Base-by-base conservation (phyloP, 176 grass and related monocot genomes). In the Phragmites australis region DNA sequence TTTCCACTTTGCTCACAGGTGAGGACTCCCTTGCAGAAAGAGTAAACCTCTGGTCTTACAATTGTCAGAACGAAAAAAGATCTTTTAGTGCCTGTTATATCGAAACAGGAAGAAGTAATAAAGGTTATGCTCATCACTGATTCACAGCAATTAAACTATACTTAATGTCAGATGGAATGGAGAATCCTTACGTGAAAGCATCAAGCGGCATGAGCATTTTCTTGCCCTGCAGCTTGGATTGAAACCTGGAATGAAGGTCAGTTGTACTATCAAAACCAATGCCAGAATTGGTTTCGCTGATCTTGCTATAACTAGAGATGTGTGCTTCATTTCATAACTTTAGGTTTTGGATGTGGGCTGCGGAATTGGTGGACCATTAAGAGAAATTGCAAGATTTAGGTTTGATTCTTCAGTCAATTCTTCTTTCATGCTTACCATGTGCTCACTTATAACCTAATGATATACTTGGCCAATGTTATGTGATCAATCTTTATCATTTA, bases 1-100 rank as follows among this genome's bases (percentile, higher is more conserved):
- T 32, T 99, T 99, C 87, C 96, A 99, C 82, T 99, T 99, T 88
- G 96, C 93, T 88, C 90, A 89, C 84, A 99, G 93, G 96, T 99
- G 63, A 76, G 26, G 46, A 72, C 27, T 61, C 48, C 64, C 45
- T 81, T 69, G 19, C n/a, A 9, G 23, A 31, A 22, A 45, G 6
- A 63, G 21, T 34, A 62, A 56, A 58, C 55, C 42, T 15, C 5
- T 65, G 13, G 10, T 72, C 40, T 77, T 59, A 43, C 10, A 47
- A 65, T 77, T 67, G 17, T 13, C 42, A 60, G 26, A 31, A 15
- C 21, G 21, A 68, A 78, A 44, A 21, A 23, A 37, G 10, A 70
- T 68, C 0, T 11, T 57, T 27, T 50, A 25, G 13, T 49, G 19
- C 65, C 72, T 74, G 21, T 42, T 61, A 4, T 55, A 37, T 51